A percentile compares a stretch with the other conserved stretches of the same genome.
phyloP scores from a whole-genome alignment of 2,329 filamentous ascomycete genomes.

The Cladobotryum mycophilum region DNA sequence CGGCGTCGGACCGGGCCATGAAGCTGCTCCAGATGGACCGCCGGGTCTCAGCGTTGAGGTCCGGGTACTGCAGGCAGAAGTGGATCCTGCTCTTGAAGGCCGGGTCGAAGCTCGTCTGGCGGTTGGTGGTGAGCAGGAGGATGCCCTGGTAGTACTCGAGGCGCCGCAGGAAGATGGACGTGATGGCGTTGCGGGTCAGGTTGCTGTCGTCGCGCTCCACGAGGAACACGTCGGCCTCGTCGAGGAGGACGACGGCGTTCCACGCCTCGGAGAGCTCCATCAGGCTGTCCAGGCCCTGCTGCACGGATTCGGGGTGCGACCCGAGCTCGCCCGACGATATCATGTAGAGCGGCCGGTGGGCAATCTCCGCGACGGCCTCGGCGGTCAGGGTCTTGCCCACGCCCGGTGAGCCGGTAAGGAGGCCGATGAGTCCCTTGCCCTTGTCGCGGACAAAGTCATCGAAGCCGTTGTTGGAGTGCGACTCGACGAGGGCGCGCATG shows the following conservation, averaged over 20 bases:
- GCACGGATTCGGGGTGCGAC: slow-evolving; percentile 1
- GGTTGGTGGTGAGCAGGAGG: slow-evolving; percentile 29
- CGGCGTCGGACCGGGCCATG: slow-evolving; percentile 12
- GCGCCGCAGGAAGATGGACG: slow-evolving; percentile 27
- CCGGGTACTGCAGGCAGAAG: slow-evolving; percentile 25
- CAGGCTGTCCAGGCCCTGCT: slow-evolving; percentile 11
- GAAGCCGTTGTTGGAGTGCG: no score
- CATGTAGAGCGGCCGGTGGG: slow-evolving; percentile 16
- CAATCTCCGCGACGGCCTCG: slow-evolving; percentile 16
- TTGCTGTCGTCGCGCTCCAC: slow-evolving; percentile 15
- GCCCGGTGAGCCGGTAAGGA: slow-evolving; percentile 25
- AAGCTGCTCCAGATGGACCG: slow-evolving; percentile 26
- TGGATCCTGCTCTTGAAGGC: slow-evolving; percentile 31
- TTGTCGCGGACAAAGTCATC: slow-evolving; percentile 27
- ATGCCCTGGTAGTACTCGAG: slow-evolving; percentile 31
- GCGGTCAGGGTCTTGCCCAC: slow-evolving; percentile 27
- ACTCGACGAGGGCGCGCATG: no score
- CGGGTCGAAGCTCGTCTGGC: slow-evolving; percentile 28
- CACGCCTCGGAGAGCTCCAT: slow-evolving; percentile 18
- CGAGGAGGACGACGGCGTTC: slow-evolving; percentile 21
- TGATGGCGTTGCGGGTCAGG: slow-evolving; percentile 19
- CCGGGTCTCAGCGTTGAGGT: slow-evolving; percentile 18
- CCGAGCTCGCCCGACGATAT: slow-evolving; percentile 22
- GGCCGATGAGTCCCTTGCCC: slow-evolving; percentile 22
- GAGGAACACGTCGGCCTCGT: slow-evolving; percentile 23